phyloP scores from a whole-genome alignment of 1,284 basidiomycete genomes.

The Cutaneotrichosporon dermatis region DNA sequence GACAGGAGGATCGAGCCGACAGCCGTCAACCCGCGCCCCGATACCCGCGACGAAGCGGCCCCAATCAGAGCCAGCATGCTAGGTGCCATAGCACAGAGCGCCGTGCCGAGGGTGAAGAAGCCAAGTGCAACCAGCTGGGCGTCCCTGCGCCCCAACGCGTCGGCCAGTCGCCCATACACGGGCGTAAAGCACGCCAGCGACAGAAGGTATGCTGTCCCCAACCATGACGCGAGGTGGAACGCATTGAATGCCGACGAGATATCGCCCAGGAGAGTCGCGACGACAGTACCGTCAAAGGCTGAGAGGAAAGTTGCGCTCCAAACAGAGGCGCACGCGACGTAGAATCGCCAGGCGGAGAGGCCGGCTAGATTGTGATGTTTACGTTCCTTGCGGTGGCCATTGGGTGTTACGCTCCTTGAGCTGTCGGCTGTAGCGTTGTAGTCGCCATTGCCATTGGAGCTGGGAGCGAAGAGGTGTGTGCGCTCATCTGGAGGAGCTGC shows the following conservation, averaged over 20 bases:
- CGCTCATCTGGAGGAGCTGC: background rate
- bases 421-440: background rate
- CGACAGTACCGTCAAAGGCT: slow-evolving; percentile 65
- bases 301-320: slow-evolving; percentile 57
- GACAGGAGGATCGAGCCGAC: slow-evolving; percentile 42
- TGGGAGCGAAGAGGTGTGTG: background rate
- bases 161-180: slow-evolving; percentile 77
- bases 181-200: slow-evolving; percentile 83
- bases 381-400: background rate
- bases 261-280: slow-evolving; percentile 57
- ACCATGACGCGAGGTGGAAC: slow-evolving; percentile 66
- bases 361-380: slow-evolving; percentile 42
- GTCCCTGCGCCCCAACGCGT: slow-evolving; percentile 77
- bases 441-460: too few species aligned
- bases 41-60: slow-evolving; percentile 78
- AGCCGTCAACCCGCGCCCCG: slow-evolving; percentile 57
- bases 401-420: background rate
- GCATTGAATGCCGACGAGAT: slow-evolving; percentile 45
- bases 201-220: slow-evolving; percentile 57
- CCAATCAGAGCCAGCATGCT: slow-evolving; percentile 74
- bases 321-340: slow-evolving; percentile 28
- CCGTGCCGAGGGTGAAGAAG: slow-evolving; percentile 75
- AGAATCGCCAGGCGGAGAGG: slow-evolving; percentile 31
- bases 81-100: slow-evolving; percentile 74
- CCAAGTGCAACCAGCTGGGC: slow-evolving; percentile 64